Conservation (phyloP, 306 rosid genomes). For the Mimosa pudica region DNA sequence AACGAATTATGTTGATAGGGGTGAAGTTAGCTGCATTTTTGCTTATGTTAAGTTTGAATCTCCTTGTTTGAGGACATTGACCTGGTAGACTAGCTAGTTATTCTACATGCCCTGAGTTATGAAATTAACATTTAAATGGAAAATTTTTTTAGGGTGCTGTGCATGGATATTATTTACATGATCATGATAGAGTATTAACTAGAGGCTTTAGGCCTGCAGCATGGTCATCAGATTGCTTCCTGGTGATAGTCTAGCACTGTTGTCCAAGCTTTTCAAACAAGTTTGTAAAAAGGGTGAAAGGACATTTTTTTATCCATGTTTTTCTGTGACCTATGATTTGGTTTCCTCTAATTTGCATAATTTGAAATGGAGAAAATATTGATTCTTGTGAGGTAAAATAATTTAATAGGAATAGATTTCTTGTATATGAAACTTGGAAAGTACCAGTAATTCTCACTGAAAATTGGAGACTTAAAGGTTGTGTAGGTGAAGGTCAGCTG, state of each 20-base stretch:
- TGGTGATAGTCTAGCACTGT: neutral
- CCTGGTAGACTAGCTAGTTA: neutral
- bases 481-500: neutral
- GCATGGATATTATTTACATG: neutral
- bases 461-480: slow-evolving; percentile 4
- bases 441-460: neutral
- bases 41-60: neutral
- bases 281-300: neutral
- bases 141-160: neutral
- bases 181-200: neutral
- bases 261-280: neutral
- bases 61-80: neutral
- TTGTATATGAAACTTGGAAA: neutral
- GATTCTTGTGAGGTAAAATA: slow-evolving; percentile 5
- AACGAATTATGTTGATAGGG: slow-evolving; percentile 5
- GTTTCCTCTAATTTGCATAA: neutral
- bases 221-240: slow-evolving; percentile 7
- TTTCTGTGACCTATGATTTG: neutral
- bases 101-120: slow-evolving; percentile 8
- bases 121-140: neutral
- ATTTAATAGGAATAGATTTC: neutral
- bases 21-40: neutral
- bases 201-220: neutral
- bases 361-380: neutral
- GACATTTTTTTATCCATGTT: neutral